These are phyloP conservation scores for Lithospermum erythrorhizon DNA, from an alignment of 257 asterid species.

Conservation along the genomic window DNA sequence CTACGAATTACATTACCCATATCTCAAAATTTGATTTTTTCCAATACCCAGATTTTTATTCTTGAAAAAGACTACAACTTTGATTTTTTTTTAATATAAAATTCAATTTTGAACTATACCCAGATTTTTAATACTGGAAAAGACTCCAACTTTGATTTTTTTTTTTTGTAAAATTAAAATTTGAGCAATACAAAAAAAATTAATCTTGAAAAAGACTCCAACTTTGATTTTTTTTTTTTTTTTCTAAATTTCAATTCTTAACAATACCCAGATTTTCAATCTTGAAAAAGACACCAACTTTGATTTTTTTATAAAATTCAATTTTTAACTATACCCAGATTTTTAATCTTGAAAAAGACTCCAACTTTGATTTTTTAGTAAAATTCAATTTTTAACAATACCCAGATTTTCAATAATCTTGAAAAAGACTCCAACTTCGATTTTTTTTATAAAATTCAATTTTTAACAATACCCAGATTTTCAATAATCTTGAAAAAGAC, in stretches of 20 bases:
- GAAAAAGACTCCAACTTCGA: too few relatives aligned
- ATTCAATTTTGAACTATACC: conserved; percentile 25
- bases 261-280: conserved; percentile 17
- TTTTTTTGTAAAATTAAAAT: conserved; percentile 10
- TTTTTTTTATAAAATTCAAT: conserved; percentile 4
- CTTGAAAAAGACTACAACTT: too few relatives aligned
- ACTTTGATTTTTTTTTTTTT: too few relatives aligned
- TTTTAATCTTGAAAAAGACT: neutral
- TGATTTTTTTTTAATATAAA: too few relatives aligned
- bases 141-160: too few relatives aligned
- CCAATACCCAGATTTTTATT: too few relatives aligned
- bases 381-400: conserved; percentile 19
- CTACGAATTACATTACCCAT: conserved; percentile 85
- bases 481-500: too few relatives aligned
- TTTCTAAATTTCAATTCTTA: conserved; percentile 22
- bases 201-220: too few relatives aligned
- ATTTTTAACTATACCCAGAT: conserved; percentile 26
- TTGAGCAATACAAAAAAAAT: conserved; percentile 22
- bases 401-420: conserved; percentile 13
- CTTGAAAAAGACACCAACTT: too few relatives aligned
- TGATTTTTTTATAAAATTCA: neutral
- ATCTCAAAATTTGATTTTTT: conserved; percentile 11
- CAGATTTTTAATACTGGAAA: conserved; percentile 2
- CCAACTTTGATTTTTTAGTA: too few relatives aligned
- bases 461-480: conserved; percentile 24